phyloP scores from a whole-genome alignment of 1,284 basidiomycete species.

The Puccinia polysora region DNA sequence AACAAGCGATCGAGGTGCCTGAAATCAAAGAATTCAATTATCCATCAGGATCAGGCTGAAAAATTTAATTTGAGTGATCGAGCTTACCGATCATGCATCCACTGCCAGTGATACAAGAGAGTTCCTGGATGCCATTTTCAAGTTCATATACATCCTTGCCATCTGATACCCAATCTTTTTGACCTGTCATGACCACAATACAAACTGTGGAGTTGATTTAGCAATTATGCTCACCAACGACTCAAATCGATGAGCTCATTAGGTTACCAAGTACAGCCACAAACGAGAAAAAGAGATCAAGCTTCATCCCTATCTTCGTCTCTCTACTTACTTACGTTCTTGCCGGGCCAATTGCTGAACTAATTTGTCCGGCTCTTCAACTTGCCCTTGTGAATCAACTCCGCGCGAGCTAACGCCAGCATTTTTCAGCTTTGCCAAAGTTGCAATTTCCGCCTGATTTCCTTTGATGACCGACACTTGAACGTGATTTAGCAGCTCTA shows the following conservation, averaged over 20 bases:
- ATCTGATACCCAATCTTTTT: slow-evolving; percentile 79
- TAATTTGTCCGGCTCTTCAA: slow-evolving; percentile 68
- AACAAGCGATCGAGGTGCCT: too few relatives aligned
- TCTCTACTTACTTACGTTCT: slow-evolving; percentile 73
- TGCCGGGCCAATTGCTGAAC: slow-evolving; percentile 68
- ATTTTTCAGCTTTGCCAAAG: slow-evolving; percentile 63
- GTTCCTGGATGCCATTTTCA: slow-evolving; percentile 70
- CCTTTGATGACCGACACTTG: slow-evolving; percentile 92
- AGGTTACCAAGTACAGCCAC: background rate
- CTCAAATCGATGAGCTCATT: too few relatives aligned
- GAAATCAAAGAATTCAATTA: too few relatives aligned
- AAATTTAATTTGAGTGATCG: slow-evolving; percentile 60
- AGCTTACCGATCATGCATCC: slow-evolving; percentile 81
- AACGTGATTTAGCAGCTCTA: slow-evolving; percentile 71
- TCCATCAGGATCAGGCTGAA: too few relatives aligned
- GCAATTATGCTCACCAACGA: too few relatives aligned
- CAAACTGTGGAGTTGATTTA: too few relatives aligned
- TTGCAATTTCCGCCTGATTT: slow-evolving; percentile 83
- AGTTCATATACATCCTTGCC: slow-evolving; percentile 66
- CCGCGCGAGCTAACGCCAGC: slow-evolving; percentile 72
- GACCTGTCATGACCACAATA: slow-evolving; percentile 76
- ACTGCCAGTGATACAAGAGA: slow-evolving; percentile 78
- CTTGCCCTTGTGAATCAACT: slow-evolving; percentile 79
- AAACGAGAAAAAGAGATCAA: too few relatives aligned
- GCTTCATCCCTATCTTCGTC: too few relatives aligned